phyloP scores from a whole-genome alignment of 1,284 basidiomycete species.

The Pulveroboletus sp. region DNA sequence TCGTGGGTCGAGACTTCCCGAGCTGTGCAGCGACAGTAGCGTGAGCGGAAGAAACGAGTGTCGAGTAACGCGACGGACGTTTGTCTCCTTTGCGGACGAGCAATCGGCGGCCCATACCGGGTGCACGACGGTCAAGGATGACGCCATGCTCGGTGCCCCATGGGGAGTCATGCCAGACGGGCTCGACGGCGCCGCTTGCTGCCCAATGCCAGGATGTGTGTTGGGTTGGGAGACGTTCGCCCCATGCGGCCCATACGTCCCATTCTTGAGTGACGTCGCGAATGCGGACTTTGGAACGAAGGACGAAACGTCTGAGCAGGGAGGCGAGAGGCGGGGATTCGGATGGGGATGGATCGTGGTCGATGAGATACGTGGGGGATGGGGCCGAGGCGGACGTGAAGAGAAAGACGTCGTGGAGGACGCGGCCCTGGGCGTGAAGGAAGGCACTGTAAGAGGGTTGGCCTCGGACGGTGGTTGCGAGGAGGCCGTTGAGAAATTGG shows the following conservation, averaged over 20 bases:
- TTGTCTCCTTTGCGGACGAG: slow-evolving; percentile 67
- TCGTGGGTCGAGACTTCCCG: slow-evolving; percentile 57
- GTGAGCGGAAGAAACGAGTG: slow-evolving; percentile 4
- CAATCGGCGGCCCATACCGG: slow-evolving; percentile 75
- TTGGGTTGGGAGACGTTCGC: slow-evolving; percentile 44
- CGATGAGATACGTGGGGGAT: slow-evolving; percentile 68
- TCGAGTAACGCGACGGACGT: slow-evolving; percentile 54
- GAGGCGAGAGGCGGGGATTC: slow-evolving; percentile 61
- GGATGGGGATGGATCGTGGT: slow-evolving; percentile 64
- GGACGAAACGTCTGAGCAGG: slow-evolving; percentile 81
- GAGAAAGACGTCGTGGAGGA: slow-evolving; percentile 87
- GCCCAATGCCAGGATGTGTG: slow-evolving; percentile 56
- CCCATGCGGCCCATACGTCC: slow-evolving; percentile 83
- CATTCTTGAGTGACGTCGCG: slow-evolving; percentile 75
- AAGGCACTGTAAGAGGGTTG: slow-evolving; percentile 78
- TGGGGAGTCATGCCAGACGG: slow-evolving; percentile 61
- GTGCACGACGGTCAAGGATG: slow-evolving; percentile 72
- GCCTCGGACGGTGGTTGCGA: slow-evolving; percentile 61
- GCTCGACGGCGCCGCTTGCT: slow-evolving; percentile 67
- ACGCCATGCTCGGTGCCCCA: slow-evolving; percentile 58
- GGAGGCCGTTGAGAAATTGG: slow-evolving; percentile 87
- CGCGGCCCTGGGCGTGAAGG: slow-evolving; percentile 90
- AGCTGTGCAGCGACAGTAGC: slow-evolving; percentile 43
- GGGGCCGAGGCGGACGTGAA: slow-evolving; percentile 59
- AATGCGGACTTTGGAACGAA: slow-evolving; percentile 88